phyloP scores from a whole-genome alignment of 768 basidiomycete genomes.

The Boletus rubropictus region DNA sequence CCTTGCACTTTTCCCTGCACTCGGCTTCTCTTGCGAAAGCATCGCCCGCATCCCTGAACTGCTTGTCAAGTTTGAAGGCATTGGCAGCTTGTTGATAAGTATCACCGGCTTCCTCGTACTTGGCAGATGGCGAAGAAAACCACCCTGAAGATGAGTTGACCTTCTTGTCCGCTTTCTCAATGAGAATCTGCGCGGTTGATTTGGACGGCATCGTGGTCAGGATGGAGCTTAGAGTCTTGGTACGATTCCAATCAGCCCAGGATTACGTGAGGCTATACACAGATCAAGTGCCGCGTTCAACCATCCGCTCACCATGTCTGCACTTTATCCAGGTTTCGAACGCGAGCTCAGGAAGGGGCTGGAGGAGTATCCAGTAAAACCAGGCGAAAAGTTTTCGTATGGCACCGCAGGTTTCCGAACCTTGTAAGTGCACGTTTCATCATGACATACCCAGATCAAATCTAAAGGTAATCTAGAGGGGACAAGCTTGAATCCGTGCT shows the following conservation, averaged over 20 bases:
- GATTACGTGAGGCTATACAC: constrained; percentile 15
- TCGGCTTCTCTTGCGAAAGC: constrained; percentile 92
- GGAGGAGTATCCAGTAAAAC: constrained; percentile 68
- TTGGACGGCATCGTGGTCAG: constrained; percentile 56
- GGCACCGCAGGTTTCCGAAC: constrained; percentile 95
- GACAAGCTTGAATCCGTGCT: constrained; percentile 80
- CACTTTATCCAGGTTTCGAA: constrained; percentile 33
- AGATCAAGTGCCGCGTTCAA: neutral
- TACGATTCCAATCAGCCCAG: neutral
- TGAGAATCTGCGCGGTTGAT: constrained; percentile 66
- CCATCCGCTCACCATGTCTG: constrained; percentile 26
- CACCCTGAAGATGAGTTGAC: constrained; percentile 76
- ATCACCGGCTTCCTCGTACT: constrained; percentile 94
- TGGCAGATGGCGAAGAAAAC: constrained; percentile 80
- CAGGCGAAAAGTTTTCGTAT: constrained; percentile 69
- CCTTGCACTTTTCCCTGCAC: constrained; percentile 83
- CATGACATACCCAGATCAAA: constrained; percentile 4
- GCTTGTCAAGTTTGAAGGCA: constrained; percentile 85
- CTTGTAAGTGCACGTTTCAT: constrained; percentile 46
- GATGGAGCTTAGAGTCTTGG: neutral
- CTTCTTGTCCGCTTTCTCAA: constrained; percentile 93
- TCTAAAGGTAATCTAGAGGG: constrained; percentile 41
- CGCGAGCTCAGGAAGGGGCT: constrained; percentile 45
- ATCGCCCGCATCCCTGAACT: constrained; percentile 88
- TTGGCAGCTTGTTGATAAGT: constrained; percentile 94